Percentiles rank a stretch among this genome's conserved stretches.
Conservation (phyloP, 306 rosid species). For the Cucurbita ficifolia region DNA sequence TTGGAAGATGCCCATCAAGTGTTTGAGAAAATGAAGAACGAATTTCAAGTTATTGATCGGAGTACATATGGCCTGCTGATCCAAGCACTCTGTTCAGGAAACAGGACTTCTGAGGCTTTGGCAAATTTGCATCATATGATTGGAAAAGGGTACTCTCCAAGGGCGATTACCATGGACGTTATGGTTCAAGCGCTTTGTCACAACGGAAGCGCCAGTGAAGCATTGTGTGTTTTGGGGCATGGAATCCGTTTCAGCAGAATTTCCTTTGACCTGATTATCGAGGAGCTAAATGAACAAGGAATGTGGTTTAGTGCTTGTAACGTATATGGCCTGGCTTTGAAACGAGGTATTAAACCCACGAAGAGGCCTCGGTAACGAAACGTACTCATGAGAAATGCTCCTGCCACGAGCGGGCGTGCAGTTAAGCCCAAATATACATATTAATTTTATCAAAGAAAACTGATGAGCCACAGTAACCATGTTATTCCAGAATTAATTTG, state of each 20-base stretch:
- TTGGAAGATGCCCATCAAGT: constrained; percentile 28
- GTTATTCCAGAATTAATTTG: not conserved
- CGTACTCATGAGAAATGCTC: too few relatives aligned
- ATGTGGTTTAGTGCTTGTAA: constrained; percentile 20
- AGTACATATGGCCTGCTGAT: constrained; percentile 36
- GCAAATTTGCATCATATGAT: constrained; percentile 31
- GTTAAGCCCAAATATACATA: too few relatives aligned
- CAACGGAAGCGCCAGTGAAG: constrained; percentile 27
- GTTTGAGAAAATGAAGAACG: constrained; percentile 44
- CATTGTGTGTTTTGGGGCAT: constrained; percentile 22
- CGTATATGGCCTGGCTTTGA: constrained; percentile 40
- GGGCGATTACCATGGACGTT: constrained; percentile 12
- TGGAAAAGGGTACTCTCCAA: constrained; percentile 25
- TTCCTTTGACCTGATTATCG: constrained; percentile 27
- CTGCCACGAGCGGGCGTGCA: too few relatives aligned
- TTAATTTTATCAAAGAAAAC: too few relatives aligned
- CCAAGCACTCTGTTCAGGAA: constrained; percentile 24
- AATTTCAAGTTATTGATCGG: constrained; percentile 17
- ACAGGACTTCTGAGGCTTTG: constrained; percentile 27
- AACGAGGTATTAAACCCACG: constrained; percentile 23
- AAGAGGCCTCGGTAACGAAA: not conserved
- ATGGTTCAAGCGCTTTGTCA: constrained; percentile 41
- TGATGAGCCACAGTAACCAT: not conserved
- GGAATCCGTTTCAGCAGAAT: constrained; percentile 20
- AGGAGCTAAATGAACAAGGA: constrained; percentile 28